A percentile compares a stretch with the other conserved stretches of the same genome.
Conservation (phyloP, 2,329 filamentous ascomycete species). For the Aspergillus caelatus region DNA sequence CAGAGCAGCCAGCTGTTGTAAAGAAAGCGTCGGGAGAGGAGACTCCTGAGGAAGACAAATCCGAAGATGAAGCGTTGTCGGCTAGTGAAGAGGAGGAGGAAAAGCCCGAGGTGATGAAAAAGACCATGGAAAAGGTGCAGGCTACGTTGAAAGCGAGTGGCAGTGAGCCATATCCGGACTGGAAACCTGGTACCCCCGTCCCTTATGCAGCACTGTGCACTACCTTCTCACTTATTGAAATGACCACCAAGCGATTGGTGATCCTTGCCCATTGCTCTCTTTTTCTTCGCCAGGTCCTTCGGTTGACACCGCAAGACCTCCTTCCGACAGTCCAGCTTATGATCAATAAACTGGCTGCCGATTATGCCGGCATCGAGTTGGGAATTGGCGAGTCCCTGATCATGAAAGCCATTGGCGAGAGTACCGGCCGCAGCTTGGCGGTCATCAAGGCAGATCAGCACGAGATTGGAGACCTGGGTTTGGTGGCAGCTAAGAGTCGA, state of each 20-base stretch:
- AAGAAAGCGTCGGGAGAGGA: slow-evolving; percentile 53
- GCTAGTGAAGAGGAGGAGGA: slow-evolving; percentile 62
- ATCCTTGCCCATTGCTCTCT: slow-evolving; percentile 88
- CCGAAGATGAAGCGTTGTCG: slow-evolving; percentile 39
- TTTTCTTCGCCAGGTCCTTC: slow-evolving; percentile 91
- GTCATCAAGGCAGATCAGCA: slow-evolving; percentile 96
- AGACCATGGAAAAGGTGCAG: slow-evolving; percentile 80
- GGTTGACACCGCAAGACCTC: slow-evolving; percentile 84
- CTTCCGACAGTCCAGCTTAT: slow-evolving; percentile 88
- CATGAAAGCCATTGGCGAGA: slow-evolving; percentile 97
- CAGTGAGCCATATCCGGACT: slow-evolving; percentile 91
- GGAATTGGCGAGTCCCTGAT: slow-evolving; percentile 98
- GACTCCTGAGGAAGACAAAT: slow-evolving; percentile 34
- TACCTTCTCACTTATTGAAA: slow-evolving; percentile 91
- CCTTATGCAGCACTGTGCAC: slow-evolving; percentile 93
- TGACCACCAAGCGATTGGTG: slow-evolving; percentile 87
- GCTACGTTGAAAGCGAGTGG: slow-evolving; percentile 68
- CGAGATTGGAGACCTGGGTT: slow-evolving; percentile 90
- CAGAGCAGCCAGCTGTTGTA: slow-evolving; percentile 26
- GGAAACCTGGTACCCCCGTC: slow-evolving; percentile 84
- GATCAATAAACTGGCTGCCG: slow-evolving; percentile 96
- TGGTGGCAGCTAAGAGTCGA: slow-evolving; percentile 93
- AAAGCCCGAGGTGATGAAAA: slow-evolving; percentile 71
- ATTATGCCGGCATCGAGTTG: slow-evolving; percentile 93
- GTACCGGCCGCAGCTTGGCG: slow-evolving; percentile 81